Conservation (phyloP, 192 early-diverging fungal species). For the Coemansia sp. region DNA sequence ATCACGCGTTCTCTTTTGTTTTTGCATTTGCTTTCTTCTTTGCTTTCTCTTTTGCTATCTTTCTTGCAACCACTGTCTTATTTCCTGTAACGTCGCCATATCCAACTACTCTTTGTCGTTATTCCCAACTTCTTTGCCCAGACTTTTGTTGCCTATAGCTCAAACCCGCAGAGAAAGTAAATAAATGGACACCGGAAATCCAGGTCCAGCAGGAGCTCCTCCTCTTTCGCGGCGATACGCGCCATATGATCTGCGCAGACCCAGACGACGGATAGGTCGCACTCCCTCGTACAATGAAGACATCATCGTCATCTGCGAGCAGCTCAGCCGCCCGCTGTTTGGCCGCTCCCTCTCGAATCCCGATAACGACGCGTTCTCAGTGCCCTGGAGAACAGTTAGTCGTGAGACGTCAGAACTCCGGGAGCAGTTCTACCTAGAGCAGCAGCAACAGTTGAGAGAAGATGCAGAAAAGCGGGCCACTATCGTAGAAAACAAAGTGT, state of each 20-base stretch:
- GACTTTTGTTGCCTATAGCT: too few relatives aligned
- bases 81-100: too few relatives aligned
- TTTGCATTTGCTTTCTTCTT: too few relatives aligned
- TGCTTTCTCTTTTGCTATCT: too few relatives aligned
- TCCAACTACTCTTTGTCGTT: too few relatives aligned
- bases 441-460: constrained; percentile 2
- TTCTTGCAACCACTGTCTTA: too few relatives aligned
- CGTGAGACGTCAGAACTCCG: constrained; percentile 42
- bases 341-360: constrained; percentile 4
- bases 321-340: constrained; percentile 38
- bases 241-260: constrained; percentile 15
- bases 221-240: constrained; percentile 20
- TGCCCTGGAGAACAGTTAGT: constrained; percentile 49
- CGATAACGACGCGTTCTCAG: constrained; percentile 29
- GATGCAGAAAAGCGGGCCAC: not conserved
- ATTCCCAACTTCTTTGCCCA: too few relatives aligned
- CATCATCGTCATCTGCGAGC: constrained; percentile 27
- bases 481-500: constrained; percentile 16
- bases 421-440: constrained; percentile 22
- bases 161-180: too few relatives aligned
- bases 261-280: not conserved
- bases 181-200: not conserved
- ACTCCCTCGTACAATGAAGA: constrained; percentile 22
- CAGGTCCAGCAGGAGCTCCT: not conserved
- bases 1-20: too few relatives aligned